phyloP scores from a whole-genome alignment of 805 yeast species.

The Nematodospora valgi region DNA sequence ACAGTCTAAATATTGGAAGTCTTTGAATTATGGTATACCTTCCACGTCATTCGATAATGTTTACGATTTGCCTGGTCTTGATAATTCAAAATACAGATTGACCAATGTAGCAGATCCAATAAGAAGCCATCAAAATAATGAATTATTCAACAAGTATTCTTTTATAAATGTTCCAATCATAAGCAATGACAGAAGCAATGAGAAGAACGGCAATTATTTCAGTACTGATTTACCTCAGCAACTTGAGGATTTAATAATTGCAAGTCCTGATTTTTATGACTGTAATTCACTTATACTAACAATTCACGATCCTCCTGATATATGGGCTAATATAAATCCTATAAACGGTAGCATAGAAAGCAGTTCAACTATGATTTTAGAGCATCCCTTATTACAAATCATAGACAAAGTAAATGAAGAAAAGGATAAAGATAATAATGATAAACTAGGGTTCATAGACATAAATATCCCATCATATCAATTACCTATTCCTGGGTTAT shows the following conservation, averaged over 20 bases:
- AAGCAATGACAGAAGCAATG: constrained; percentile 14
- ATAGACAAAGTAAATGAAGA: constrained; percentile 49
- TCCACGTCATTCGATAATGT: constrained; percentile 38
- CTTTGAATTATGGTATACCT: constrained; percentile 61
- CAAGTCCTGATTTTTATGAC: constrained; percentile 67
- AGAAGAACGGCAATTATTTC: constrained; percentile 21
- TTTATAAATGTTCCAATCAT: constrained; percentile 70
- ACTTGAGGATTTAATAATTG: constrained; percentile 61
- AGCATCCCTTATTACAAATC: constrained; percentile 60
- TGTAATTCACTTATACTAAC: constrained; percentile 63
- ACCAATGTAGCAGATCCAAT: constrained; percentile 70
- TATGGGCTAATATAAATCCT: constrained; percentile 86
- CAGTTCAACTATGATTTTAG: constrained; percentile 68
- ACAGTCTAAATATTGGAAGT: constrained; percentile 87
- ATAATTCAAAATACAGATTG: constrained; percentile 26
- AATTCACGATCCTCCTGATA: constrained; percentile 88
- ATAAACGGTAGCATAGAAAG: constrained; percentile 74
- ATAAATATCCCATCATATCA: constrained; percentile 68
- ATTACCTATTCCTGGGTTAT: constrained; percentile 20
- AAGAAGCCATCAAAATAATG: constrained; percentile 63
- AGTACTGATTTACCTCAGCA: constrained; percentile 44
- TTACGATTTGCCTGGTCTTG: constrained; percentile 25
- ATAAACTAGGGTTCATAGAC: constrained; percentile 72
- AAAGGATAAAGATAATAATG: constrained; percentile 14
- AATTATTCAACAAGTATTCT: constrained; percentile 49